A percentile compares a stretch with the other conserved stretches of the same genome.
These are phyloP conservation scores for Rutstroemia sp. DNA, from an alignment of 2,329 filamentous ascomycete genomes.

Conservation along the genomic window DNA sequence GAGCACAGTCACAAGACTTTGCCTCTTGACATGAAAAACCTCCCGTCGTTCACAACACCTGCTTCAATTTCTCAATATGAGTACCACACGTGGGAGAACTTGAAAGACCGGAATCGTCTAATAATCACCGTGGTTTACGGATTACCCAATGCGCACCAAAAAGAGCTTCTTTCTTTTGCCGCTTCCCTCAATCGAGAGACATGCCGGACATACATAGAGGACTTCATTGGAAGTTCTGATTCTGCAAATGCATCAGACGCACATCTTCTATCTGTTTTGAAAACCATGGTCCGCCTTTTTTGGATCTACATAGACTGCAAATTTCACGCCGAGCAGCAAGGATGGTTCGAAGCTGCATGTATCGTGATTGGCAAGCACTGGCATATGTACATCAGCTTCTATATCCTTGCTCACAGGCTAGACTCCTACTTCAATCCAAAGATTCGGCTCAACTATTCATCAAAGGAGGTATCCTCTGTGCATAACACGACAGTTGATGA, in stretches of 20 bases:
- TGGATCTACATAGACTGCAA: conserved; percentile 28
- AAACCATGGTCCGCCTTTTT: conserved; percentile 20
- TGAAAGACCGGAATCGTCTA: conserved; percentile 30
- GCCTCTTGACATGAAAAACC: conserved; percentile 9
- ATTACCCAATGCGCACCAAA: neutral
- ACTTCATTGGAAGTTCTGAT: neutral
- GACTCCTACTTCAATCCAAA: conserved; percentile 1
- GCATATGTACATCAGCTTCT: neutral
- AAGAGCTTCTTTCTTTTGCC: conserved; percentile 6
- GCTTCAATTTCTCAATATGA: conserved; percentile 18
- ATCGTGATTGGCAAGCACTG: neutral
- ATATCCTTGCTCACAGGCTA: neutral
- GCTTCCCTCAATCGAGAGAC: conserved; percentile 5
- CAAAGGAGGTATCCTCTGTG: neutral
- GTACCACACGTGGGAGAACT: conserved; percentile 16
- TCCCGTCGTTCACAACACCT: conserved; percentile 19
- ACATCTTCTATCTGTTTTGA: conserved; percentile 8
- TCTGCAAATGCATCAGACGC: conserved; percentile 14
- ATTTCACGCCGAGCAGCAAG: conserved; percentile 6
- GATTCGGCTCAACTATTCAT: neutral
- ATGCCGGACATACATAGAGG: conserved; percentile 2
- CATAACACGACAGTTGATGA: neutral
- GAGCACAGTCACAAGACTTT: conserved; percentile 2
- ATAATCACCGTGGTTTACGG: conserved; percentile 32
- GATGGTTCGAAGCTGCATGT: neutral